Evolutionary conservation across 495 filamentous ascomycete genomes (phyloP), one percentile per base, ranked within the genome.

Genomic region (Talaromyces thailandensis): DNA sequence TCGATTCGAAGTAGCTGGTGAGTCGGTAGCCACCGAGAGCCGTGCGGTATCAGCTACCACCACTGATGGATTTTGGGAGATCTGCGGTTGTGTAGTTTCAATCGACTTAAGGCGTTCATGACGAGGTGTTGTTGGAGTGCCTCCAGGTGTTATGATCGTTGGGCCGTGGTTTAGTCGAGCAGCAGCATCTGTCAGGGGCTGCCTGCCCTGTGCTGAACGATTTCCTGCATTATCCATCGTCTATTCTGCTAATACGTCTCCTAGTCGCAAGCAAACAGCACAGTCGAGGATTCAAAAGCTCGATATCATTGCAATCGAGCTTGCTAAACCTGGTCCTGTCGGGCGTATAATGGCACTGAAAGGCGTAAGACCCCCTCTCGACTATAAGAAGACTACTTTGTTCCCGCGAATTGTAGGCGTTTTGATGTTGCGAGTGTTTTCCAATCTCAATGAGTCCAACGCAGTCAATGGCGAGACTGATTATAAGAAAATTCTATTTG

Each of bases 1-100:
- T 35, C 91, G 83, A 25, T 89, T 88, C 6, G 81, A 78, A 23
- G 83, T 78, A 14, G 69, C 69, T 43, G 75, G 73, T 9, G 79
- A 71, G 8, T 87, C 82, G n/a, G 78, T 79, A 0, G 74, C 74
- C 29, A 79, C 79, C 6, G 84, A 83, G 0, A 85, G 63, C 3
- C 81, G 77, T 52, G 83, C 80, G 61, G 83, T 80, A 61, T 81
- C 82, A 51, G 75, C 11, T 75, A 69, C 31, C 67, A 73, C 11
- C 64, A 32, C 14, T 73, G 71, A 16, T 64, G 76, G 53, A 64
- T 74, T 23, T 60, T 75, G 62, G 68, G 71, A 61, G 71, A 79
- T 76, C 68, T 80, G 60, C 58, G 75, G 58, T 73, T 70, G 6
- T 68, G 74, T 6, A 63, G 72, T 64, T 70, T 71, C 32, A 72